Conservation (phyloP, 306 rosid genomes). For the Medicago lupulina region DNA sequence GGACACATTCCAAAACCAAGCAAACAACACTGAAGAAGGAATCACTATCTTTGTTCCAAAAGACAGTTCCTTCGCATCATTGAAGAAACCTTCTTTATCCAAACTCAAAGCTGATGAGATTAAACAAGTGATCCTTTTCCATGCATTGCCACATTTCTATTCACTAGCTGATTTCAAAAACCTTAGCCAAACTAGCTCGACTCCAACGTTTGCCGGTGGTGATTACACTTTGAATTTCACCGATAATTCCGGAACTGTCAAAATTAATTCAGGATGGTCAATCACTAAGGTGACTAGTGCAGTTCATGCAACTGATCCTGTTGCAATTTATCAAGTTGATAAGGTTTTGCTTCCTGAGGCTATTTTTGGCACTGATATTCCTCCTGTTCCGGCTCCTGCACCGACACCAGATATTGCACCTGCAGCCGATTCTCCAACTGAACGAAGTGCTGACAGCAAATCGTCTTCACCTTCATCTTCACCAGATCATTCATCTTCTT, state of each 20-base stretch:
- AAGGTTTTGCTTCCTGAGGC: slow-evolving; percentile 86
- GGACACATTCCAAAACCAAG: slow-evolving; percentile 91
- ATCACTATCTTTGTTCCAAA: slow-evolving; percentile 87
- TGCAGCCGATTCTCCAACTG: slow-evolving; percentile 73
- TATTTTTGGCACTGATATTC: slow-evolving; percentile 83
- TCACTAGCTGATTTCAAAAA: slow-evolving; percentile 73
- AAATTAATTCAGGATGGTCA: slow-evolving; percentile 77
- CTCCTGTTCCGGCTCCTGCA: slow-evolving; percentile 85
- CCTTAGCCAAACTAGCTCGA: slow-evolving; percentile 62
- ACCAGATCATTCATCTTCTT: slow-evolving; percentile 60
- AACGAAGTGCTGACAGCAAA: slow-evolving; percentile 42
- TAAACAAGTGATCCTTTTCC: slow-evolving; percentile 78
- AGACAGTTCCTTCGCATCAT: slow-evolving; percentile 67
- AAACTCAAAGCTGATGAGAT: slow-evolving; percentile 73
- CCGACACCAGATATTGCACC: slow-evolving; percentile 78
- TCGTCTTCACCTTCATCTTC: slow-evolving; percentile 65
- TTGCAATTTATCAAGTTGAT: slow-evolving; percentile 81
- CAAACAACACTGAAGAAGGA: slow-evolving; percentile 92
- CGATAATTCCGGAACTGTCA: slow-evolving; percentile 69
- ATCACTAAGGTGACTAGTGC: slow-evolving; percentile 81
- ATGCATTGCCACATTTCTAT: slow-evolving; percentile 87
- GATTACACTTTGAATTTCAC: slow-evolving; percentile 77
- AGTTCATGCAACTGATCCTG: slow-evolving; percentile 84
- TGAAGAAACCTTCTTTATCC: slow-evolving; percentile 66
- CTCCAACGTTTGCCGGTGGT: slow-evolving; percentile 85